Evolutionary conservation across 257 asterid genomes (phyloP).

Genomic region (Nicotiana noctiflora): DNA sequence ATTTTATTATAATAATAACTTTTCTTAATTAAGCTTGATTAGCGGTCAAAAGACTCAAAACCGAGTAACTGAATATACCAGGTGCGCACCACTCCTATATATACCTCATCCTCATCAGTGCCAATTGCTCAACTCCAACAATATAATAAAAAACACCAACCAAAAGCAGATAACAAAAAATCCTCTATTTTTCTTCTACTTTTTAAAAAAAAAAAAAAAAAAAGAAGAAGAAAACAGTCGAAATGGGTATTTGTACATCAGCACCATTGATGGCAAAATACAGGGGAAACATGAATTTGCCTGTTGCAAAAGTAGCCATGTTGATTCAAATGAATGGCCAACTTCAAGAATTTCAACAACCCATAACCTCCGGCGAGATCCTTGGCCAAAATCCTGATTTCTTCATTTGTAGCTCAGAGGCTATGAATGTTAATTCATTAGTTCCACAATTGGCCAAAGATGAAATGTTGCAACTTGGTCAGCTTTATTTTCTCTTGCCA

Average conservation of each 20-base stretch:
- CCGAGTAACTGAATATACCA: constrained; percentile 3
- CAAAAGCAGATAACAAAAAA: no score
- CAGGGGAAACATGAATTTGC: neutral
- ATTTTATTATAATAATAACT: neutral
- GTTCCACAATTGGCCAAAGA: constrained; percentile 13
- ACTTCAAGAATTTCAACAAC: constrained; percentile 17
- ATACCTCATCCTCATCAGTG: neutral
- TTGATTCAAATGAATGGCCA: constrained; percentile 19
- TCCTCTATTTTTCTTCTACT: neutral
- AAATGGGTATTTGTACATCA: constrained; percentile 9
- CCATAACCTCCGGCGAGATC: constrained; percentile 14
- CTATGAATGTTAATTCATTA: constrained; percentile 22
- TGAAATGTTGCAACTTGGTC: constrained; percentile 25
- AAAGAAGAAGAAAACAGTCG: no score
- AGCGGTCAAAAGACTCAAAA: neutral
- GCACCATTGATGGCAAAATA: constrained; percentile 13
- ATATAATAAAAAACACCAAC: neutral
- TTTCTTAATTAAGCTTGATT: neutral
- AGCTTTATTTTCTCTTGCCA: constrained; percentile 32
- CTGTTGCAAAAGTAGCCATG: constrained; percentile 11
- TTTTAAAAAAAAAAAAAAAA: neutral
- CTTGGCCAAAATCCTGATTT: constrained; percentile 1
- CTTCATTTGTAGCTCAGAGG: constrained; percentile 33
- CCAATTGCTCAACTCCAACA: neutral
- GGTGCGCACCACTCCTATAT: neutral